Conservation (phyloP, 2,329 filamentous ascomycete species). For the Aulographum hederae region DNA sequence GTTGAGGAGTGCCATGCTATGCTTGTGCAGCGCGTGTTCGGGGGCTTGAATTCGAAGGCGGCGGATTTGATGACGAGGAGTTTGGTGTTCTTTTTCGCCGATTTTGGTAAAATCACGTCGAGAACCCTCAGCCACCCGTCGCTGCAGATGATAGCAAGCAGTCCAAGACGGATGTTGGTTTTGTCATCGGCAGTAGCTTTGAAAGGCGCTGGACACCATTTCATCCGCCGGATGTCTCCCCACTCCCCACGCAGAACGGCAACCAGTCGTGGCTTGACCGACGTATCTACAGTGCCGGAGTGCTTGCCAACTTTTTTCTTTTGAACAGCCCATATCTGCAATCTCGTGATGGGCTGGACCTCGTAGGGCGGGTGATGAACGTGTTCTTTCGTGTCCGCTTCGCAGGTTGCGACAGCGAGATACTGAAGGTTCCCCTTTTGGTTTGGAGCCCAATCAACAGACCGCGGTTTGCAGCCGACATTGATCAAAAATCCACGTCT, state of each 20-base stretch:
- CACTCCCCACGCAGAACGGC: conserved; percentile 37
- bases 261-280: conserved; percentile 24
- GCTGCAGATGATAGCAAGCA: conserved; percentile 38
- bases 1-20: conserved; percentile 37
- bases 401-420: conserved; percentile 35
- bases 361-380: too few relatives aligned
- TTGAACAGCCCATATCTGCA: conserved; percentile 42
- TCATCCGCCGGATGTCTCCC: conserved; percentile 34
- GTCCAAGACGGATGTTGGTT: conserved; percentile 23
- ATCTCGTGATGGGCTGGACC: too few relatives aligned
- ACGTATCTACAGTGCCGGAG: conserved; percentile 23
- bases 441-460: conserved; percentile 25
- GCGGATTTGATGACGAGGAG: conserved; percentile 25
- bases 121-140: conserved; percentile 38
- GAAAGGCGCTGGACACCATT: conserved; percentile 35
- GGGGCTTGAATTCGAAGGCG: conserved; percentile 31
- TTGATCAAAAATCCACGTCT: conserved; percentile 35
- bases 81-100: conserved; percentile 6
- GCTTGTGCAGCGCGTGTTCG: conserved; percentile 35
- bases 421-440: conserved; percentile 31
- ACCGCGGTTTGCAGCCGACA: conserved; percentile 33
- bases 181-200: too few relatives aligned
- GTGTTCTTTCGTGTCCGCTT: too few relatives aligned
- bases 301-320: conserved; percentile 12
- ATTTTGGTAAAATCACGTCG: conserved; percentile 20